These are phyloP conservation scores for Albugo candida DNA, from an alignment of 352 stramenopile species.

Conservation along the genomic window DNA sequence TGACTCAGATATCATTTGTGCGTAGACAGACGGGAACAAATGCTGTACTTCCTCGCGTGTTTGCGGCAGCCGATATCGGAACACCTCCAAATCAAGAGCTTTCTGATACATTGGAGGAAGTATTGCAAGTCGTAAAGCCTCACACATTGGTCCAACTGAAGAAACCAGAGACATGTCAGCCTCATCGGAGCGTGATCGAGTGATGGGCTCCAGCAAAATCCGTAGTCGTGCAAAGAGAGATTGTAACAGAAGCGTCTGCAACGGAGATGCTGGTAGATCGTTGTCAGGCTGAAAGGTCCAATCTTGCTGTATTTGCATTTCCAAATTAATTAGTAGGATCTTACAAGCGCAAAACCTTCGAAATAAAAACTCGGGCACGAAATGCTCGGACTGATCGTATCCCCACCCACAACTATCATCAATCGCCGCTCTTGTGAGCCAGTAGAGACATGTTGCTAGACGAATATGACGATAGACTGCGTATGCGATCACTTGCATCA, in stretches of 20 bases:
- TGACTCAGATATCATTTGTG: no score
- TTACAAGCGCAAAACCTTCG: constrained; percentile 69
- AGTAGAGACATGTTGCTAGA: constrained; percentile 63
- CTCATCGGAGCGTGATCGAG: background rate
- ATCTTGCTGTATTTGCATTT: constrained; percentile 54
- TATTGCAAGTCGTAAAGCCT: constrained; percentile 21
- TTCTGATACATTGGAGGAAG: constrained; percentile 29
- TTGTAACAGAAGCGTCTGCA: constrained; percentile 38
- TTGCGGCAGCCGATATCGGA: background rate
- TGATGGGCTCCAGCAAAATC: constrained; percentile 15
- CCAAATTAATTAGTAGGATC: constrained; percentile 58
- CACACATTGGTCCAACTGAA: constrained; percentile 34
- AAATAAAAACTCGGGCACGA: constrained; percentile 55
- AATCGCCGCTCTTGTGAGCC: constrained; percentile 49
- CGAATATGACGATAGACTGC: constrained; percentile 55
- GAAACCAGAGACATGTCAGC: constrained; percentile 3
- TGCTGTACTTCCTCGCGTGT: background rate
- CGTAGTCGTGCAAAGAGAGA: constrained; percentile 41
- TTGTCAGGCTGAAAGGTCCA: constrained; percentile 40
- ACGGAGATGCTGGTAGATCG: constrained; percentile 35
- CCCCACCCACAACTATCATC: constrained; percentile 66
- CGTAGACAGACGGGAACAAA: no score
- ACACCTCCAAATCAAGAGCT: constrained; percentile 5
- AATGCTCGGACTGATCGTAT: constrained; percentile 55
- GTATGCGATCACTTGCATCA: constrained; percentile 54